Percentiles rank a stretch among this genome's conserved stretches.
Conservation (phyloP, 2,329 filamentous ascomycete genomes). For the Ilyonectria mors-panacis region DNA sequence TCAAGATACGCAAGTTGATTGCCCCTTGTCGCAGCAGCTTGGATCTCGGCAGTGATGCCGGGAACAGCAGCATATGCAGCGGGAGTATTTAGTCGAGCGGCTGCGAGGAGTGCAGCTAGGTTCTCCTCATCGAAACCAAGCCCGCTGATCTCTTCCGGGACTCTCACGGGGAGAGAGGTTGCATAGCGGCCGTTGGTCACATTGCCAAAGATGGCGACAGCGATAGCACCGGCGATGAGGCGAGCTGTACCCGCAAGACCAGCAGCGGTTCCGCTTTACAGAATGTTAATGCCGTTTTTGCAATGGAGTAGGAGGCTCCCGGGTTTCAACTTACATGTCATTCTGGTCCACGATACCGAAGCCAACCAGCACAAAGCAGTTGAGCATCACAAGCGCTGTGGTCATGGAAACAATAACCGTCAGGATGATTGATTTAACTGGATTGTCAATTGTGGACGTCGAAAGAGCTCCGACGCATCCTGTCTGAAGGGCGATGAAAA, state of each 20-base stretch:
- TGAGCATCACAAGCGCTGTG: slow-evolving; percentile 27
- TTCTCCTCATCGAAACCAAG: slow-evolving; percentile 7
- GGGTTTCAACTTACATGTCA: slow-evolving; percentile 15
- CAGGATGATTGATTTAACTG: slow-evolving; percentile 24
- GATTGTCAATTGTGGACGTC: slow-evolving; percentile 24
- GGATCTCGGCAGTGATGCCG: slow-evolving; percentile 16
- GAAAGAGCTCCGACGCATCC: slow-evolving; percentile 21
- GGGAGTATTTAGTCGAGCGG: slow-evolving; percentile 13
- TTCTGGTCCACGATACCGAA: slow-evolving; percentile 31
- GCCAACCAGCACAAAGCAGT: slow-evolving; percentile 31
- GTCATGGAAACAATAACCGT: slow-evolving; percentile 29
- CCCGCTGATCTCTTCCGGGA: slow-evolving; percentile 1
- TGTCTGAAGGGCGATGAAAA: slow-evolving; percentile 24
- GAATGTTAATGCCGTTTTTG: not conserved
- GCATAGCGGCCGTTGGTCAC: slow-evolving; percentile 28
- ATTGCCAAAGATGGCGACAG: slow-evolving; percentile 29
- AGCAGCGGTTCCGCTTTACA: slow-evolving; percentile 18
- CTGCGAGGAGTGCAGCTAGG: slow-evolving; percentile 1
- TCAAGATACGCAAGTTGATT: slow-evolving; percentile 30
- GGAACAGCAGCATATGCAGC: slow-evolving; percentile 14
- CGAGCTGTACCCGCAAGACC: slow-evolving; percentile 25
- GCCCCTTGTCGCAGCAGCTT: slow-evolving; percentile 13
- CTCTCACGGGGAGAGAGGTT: slow-evolving; percentile 2
- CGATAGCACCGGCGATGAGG: slow-evolving; percentile 21
- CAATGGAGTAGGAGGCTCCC: too few species aligned